A percentile compares a stretch with the other conserved stretches of the same genome.
phyloP scores from a whole-genome alignment of 495 filamentous ascomycete species.

The Neurospora cerealis region DNA sequence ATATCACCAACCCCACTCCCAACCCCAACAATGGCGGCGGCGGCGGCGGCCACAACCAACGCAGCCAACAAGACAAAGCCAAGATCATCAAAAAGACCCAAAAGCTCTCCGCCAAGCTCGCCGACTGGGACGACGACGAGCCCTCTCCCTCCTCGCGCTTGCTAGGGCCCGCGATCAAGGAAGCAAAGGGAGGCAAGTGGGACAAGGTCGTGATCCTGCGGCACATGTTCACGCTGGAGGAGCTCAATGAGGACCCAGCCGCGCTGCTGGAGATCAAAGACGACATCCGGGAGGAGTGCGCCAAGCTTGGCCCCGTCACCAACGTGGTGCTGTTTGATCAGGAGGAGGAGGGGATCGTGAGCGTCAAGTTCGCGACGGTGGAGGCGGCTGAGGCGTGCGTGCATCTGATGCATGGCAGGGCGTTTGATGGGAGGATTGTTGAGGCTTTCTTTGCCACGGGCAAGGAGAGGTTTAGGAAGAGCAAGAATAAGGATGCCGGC shows the following conservation, averaged over 20 bases:
- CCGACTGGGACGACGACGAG: slow-evolving; percentile 91
- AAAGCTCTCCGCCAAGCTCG: slow-evolving; percentile 78
- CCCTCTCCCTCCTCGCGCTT: slow-evolving; percentile 9
- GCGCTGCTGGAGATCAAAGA: slow-evolving; percentile 86
- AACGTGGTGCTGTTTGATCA: slow-evolving; percentile 85
- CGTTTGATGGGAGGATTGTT: slow-evolving; percentile 64
- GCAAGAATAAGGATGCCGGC: slow-evolving; percentile 36
- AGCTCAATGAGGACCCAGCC: slow-evolving; percentile 75
- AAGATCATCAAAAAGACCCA: slow-evolving; percentile 87
- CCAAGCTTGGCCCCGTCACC: slow-evolving; percentile 77
- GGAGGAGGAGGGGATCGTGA: slow-evolving; percentile 80
- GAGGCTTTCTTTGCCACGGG: slow-evolving; percentile 69
- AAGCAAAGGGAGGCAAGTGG: slow-evolving; percentile 49
- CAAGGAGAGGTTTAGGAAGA: slow-evolving; percentile 67
- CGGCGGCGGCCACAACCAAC: slow-evolving; percentile 3
- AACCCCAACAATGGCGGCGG: slow-evolving; percentile 13
- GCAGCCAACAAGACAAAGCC: slow-evolving; percentile 56
- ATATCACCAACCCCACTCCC: slow-evolving; percentile 29
- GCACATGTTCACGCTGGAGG: slow-evolving; percentile 86
- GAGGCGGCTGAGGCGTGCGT: slow-evolving; percentile 68
- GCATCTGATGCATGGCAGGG: slow-evolving; percentile 67
- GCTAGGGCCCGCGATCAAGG: not conserved
- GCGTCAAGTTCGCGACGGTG: slow-evolving; percentile 61
- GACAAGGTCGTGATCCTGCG: slow-evolving; percentile 81
- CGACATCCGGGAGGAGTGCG: slow-evolving; percentile 84